Evolutionary conservation across 768 basidiomycete genomes (phyloP), one percentile per base, ranked within the genome.

Genomic region (Xerocomellus chrysenteron): DNA sequence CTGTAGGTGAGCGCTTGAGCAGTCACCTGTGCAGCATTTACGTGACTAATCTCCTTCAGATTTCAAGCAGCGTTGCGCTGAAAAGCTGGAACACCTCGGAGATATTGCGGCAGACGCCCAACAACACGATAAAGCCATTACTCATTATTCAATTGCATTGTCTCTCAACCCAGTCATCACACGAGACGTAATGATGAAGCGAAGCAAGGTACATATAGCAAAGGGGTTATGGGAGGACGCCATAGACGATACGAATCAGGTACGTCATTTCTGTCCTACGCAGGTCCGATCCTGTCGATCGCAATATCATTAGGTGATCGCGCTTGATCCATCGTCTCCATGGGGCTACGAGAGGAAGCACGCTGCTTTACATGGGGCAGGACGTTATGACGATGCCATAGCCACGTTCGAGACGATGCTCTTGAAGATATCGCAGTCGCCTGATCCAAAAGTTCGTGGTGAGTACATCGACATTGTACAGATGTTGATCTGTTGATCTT

Each of bases 401-500:
- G n/a, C 17, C 5, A 35, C 41, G 26, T 49, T 47, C 12, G 42
- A 60, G 32, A 32, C 3, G 1, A 61, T 55, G 58, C 35, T 61
- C 9, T 55, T 26, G 5, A 51, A 41, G 47, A 35, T 52, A 10
- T 17, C n/a, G 4, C 28, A 54, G 16, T 61, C 60, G 5, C 19
- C 19, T 5, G 17, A 51, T 33, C 33, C 21, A 7, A 26, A 24
- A 3, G 16, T 39, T 9, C 47, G 28, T 5, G 21, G 52, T 57
- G 14, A 57, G 50, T 2, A 13, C 7, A 30, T 14, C n/a, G 2
- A 37, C 12, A 17, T 35, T 8, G 39, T 40, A 16, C 10, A 2
- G 39, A 39, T n/a, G 7, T 10, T 11, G 9, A 4, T 40, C 8
- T 17, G 9, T 40, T n/a, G 17, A 50, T 30, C 28, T 4, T n/a